Percentiles rank a stretch among this genome's conserved stretches.
These are phyloP conservation scores for Cicer arietinum DNA, from an alignment of 306 rosid species.

Conservation along the genomic window DNA sequence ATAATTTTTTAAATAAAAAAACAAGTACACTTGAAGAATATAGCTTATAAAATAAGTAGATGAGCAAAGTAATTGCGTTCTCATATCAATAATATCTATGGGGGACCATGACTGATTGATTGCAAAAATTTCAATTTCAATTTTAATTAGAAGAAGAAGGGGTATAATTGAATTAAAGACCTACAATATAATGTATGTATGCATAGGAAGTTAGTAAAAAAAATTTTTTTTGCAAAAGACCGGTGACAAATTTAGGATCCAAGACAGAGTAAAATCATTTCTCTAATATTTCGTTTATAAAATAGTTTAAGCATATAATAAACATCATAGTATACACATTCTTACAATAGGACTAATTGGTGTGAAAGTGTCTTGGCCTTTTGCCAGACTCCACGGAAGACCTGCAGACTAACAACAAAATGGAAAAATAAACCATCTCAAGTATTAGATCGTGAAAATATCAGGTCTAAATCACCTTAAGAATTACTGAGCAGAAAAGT, in stretches of 20 bases:
- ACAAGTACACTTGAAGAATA: slow-evolving; percentile 8
- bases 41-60: slow-evolving; percentile 9
- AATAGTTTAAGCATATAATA: slow-evolving; percentile 36
- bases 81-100: slow-evolving; percentile 16
- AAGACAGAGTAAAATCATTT: slow-evolving; percentile 12
- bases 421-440: slow-evolving; percentile 12
- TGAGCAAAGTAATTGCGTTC: background rate
- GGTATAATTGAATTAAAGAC: slow-evolving; percentile 7
- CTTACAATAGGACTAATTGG: slow-evolving; percentile 81
- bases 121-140: slow-evolving; percentile 8
- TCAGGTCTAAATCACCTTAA: slow-evolving; percentile 26
- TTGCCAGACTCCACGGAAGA: slow-evolving; percentile 94
- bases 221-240: background rate
- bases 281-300: slow-evolving; percentile 10
- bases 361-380: slow-evolving; percentile 96
- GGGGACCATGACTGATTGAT: slow-evolving; percentile 25
- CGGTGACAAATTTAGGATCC: slow-evolving; percentile 5
- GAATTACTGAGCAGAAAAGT: slow-evolving; percentile 19
- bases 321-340: slow-evolving; percentile 32
- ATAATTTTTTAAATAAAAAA: slow-evolving; percentile 18
- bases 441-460: slow-evolving; percentile 22
- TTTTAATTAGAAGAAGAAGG: slow-evolving; percentile 14
- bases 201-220: slow-evolving; percentile 30
- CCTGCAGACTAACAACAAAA: slow-evolving; percentile 81
- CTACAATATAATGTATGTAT: slow-evolving; percentile 1